Conservation (phyloP, 2,329 filamentous ascomycete genomes). For the Acephala macrosclerotiorum region DNA sequence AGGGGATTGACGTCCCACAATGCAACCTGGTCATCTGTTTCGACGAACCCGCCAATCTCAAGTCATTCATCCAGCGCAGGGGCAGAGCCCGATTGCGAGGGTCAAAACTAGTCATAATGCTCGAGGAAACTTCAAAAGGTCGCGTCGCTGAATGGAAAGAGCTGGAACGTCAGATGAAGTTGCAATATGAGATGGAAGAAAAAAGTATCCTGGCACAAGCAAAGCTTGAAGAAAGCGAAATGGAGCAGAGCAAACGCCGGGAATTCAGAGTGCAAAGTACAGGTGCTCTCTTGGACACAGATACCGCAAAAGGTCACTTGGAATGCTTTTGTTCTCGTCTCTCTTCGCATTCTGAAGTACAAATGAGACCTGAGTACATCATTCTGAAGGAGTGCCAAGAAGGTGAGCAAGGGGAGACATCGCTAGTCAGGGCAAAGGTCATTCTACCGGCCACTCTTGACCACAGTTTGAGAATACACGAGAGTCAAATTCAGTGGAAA, state of each 20-base stretch:
- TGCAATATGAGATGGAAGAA: too few relatives aligned
- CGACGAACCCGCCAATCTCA: constrained; percentile 20
- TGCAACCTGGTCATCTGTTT: constrained; percentile 21
- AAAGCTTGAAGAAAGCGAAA: constrained; percentile 13
- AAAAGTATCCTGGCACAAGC: too few relatives aligned
- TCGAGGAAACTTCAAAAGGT: not conserved
- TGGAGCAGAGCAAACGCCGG: constrained; percentile 14
- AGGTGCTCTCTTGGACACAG: constrained; percentile 16
- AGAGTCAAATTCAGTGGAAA: not conserved
- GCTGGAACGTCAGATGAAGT: too few relatives aligned
- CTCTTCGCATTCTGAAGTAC: too few relatives aligned
- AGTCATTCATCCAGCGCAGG: constrained; percentile 19
- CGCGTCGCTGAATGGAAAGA: too few relatives aligned
- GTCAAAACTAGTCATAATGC: constrained; percentile 11
- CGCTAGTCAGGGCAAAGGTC: too few relatives aligned
- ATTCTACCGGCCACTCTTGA: too few relatives aligned
- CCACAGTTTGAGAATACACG: too few relatives aligned
- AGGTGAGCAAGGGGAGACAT: too few relatives aligned
- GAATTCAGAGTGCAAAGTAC: constrained; percentile 20
- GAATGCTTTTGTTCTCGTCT: too few relatives aligned
- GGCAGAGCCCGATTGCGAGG: constrained; percentile 15
- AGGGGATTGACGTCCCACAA: constrained; percentile 18
- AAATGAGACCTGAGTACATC: too few relatives aligned
- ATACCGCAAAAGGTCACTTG: not conserved
- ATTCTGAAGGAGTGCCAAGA: too few relatives aligned